These are phyloP conservation scores for Aspergillus sp. DNA, from an alignment of 2,329 filamentous ascomycete genomes.

Conservation along the genomic window DNA sequence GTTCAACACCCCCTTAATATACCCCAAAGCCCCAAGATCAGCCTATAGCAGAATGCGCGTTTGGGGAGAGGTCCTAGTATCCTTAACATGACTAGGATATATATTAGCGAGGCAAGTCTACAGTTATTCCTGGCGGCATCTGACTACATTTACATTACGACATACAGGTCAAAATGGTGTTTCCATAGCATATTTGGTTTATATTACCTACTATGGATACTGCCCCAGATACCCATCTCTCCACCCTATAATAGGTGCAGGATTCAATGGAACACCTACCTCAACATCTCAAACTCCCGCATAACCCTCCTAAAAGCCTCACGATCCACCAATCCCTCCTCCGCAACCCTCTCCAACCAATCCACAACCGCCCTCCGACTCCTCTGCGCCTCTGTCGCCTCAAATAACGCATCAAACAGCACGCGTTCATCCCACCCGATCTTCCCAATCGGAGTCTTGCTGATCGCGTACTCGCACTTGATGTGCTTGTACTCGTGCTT, in stretches of 20 bases:
- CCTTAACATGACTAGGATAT: too few relatives aligned
- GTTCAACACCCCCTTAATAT: background rate
- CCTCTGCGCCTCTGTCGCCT: background rate
- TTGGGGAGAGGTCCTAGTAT: too few relatives aligned
- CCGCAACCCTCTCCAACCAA: background rate
- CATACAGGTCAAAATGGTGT: too few relatives aligned
- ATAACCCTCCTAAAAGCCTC: background rate
- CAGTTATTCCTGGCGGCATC: too few relatives aligned
- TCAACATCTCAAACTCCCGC: background rate
- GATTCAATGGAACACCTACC: background rate
- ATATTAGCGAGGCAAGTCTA: too few relatives aligned
- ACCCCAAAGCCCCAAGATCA: background rate
- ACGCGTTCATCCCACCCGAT: background rate
- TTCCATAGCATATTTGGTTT: too few relatives aligned
- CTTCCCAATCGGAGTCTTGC: background rate
- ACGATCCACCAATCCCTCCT: background rate
- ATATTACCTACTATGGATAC: background rate
- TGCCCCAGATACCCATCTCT: background rate
- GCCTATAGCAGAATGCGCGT: too few relatives aligned
- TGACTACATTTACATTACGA: too few relatives aligned
- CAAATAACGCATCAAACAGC: background rate
- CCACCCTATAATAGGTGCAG: background rate
- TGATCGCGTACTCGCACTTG: background rate
- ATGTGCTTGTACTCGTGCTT: background rate
- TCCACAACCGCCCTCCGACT: background rate